Conservation (phyloP, 805 yeast genomes). For the Brettanomyces sp. region DNA sequence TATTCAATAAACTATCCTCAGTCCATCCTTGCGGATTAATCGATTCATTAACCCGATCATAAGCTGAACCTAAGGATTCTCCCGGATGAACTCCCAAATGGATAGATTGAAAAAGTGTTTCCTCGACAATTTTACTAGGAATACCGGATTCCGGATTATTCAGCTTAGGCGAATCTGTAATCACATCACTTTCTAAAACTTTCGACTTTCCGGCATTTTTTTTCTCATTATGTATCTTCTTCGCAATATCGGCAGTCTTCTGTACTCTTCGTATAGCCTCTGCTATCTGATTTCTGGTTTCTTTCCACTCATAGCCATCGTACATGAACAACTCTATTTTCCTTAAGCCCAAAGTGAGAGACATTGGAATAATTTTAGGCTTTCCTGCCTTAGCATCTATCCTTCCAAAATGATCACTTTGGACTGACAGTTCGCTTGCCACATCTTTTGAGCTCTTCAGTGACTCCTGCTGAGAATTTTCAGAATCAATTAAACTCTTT, state of each 20-base stretch:
- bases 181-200: constrained; percentile 3
- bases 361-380: constrained; percentile 19
- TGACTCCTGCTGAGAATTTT: constrained; percentile 14
- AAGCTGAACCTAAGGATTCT: constrained; percentile 34
- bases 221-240: not conserved
- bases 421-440: constrained; percentile 7
- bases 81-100: constrained; percentile 52
- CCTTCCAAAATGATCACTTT: constrained; percentile 15
- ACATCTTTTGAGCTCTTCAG: not conserved
- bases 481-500: constrained; percentile 2
- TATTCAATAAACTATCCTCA: constrained; percentile 7
- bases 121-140: constrained; percentile 35
- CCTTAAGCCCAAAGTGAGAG: constrained; percentile 26
- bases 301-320: constrained; percentile 92
- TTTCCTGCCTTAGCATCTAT: not conserved
- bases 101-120: constrained; percentile 70
- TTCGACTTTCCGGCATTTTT: constrained; percentile 1
- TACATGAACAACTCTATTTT: constrained; percentile 41
- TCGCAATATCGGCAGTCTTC: constrained; percentile 25
- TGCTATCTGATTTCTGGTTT: constrained; percentile 58
- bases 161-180: too few species aligned
- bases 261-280: constrained; percentile 61
- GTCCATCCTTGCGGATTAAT: constrained; percentile 6
- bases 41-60: constrained; percentile 20
- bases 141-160: constrained; percentile 1